A percentile compares a stretch with the other conserved stretches of the same genome.
Conservation (phyloP, 768 basidiomycete species). For the Leccinum subtestaceum region DNA sequence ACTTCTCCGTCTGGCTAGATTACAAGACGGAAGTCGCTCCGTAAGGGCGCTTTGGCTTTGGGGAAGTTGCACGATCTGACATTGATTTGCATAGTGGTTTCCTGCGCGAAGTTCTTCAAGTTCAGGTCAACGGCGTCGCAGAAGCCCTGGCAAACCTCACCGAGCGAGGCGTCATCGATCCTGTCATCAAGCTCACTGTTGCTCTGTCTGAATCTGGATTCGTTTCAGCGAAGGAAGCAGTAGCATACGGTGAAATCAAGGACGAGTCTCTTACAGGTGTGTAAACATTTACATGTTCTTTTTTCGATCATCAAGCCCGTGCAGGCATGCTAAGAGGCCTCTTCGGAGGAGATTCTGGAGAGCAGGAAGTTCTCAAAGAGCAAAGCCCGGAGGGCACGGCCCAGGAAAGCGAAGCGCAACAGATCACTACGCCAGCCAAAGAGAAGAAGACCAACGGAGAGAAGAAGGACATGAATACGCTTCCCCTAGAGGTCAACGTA, state of each 20-base stretch:
- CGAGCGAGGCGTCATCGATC: conserved; percentile 73
- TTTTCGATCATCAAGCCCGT: conserved; percentile 12
- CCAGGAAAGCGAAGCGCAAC: conserved; percentile 32
- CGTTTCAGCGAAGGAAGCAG: conserved; percentile 72
- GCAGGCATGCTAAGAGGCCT: conserved; percentile 84
- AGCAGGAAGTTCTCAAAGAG: conserved; percentile 32
- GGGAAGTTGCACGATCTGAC: conserved; percentile 3
- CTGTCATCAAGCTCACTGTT: conserved; percentile 83
- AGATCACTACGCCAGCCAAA: conserved; percentile 27
- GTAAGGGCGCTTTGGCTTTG: conserved; percentile 39
- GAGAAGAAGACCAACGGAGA: conserved; percentile 39
- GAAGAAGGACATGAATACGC: conserved; percentile 50
- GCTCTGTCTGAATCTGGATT: conserved; percentile 86
- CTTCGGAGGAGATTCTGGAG: conserved; percentile 62
- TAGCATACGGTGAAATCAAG: conserved; percentile 79
- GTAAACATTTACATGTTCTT: conserved; percentile 12
- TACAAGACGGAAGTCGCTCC: conserved; percentile 66
- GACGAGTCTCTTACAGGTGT: conserved; percentile 73
- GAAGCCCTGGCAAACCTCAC: conserved; percentile 84
- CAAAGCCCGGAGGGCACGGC: conserved; percentile 13
- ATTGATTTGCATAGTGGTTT: conserved; percentile 48
- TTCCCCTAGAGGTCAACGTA: conserved; percentile 61
- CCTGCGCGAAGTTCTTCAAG: conserved; percentile 72
- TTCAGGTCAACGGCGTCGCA: conserved; percentile 66
- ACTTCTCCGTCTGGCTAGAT: conserved; percentile 74